Evolutionary conservation across 2,329 filamentous ascomycete species (phyloP), one percentile per base, ranked within the genome.

Genomic region (Huntiella moniliformis): DNA sequence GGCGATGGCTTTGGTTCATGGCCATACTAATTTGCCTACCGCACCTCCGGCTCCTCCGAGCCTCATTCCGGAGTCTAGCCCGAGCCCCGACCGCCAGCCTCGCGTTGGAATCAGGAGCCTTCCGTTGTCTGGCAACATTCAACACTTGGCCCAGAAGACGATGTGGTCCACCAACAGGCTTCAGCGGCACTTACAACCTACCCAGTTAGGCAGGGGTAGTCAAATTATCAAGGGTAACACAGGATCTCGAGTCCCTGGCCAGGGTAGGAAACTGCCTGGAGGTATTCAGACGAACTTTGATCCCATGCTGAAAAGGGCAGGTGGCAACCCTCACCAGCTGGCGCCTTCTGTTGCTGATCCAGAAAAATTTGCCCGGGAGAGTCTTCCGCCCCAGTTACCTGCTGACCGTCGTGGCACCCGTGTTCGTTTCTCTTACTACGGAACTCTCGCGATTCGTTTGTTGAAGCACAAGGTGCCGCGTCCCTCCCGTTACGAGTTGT

Each of bases 341-440:
- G 38, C 38, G 8, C 38, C 38, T 8, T 41, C 38, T 22, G 18
- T 28, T 22, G 38, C 18, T 8, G 28, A 41, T 12, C 38, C 38
- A 22, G 18, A n/a, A 7, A n/a, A 12, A 6, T 41, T 41, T 18
- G 12, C 12, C 11, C 10, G n/a, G 3, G 38, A 22, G 10, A 41
- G 38, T 41, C 15, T 41, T 10, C 38, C 38, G 7, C 38, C 38
- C 3, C 15, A 28, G 15, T 22, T 41, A 28, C 11, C 38, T 12
- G 12, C 13, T 10, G 38, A 41, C 17, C 12, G 13, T 5, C 16
- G 28, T 10, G 38, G 38, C 8, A 41, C 18, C 3, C 8, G 31
- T n/a, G 44, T 46, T 43, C 46, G 46, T 3, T 47, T 37, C 22
- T 43, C 35, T n/a, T 47, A 43, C 15, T 31, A 47, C 39, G 46